Conservation (phyloP, 116 monocot genomes). For the Trichopus zeylanicus region DNA sequence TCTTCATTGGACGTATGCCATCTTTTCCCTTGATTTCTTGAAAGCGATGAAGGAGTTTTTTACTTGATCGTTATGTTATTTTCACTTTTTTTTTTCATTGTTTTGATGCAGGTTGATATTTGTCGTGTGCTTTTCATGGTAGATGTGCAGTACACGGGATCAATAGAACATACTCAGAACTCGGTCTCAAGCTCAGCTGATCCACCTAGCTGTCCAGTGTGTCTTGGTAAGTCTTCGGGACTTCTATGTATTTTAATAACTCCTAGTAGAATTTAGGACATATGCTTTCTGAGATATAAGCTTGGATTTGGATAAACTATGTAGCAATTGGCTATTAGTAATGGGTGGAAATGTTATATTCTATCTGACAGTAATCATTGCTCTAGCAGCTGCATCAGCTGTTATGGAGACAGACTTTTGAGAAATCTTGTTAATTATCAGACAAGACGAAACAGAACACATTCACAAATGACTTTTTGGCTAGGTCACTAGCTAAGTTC, state of each 20-base stretch:
- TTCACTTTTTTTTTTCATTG: background rate
- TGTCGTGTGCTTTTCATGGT: slow-evolving; percentile 56
- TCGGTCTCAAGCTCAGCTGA: slow-evolving; percentile 52
- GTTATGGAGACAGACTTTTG: too few species aligned
- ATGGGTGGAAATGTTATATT: too few species aligned
- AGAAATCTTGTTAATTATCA: background rate
- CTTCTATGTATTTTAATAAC: too few species aligned
- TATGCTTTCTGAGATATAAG: too few species aligned
- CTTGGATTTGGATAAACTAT: background rate
- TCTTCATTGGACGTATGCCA: slow-evolving; percentile 76
- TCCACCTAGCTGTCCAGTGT: slow-evolving; percentile 76
- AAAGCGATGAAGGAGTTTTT: background rate
- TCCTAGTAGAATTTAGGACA: too few species aligned
- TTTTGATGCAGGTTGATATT: slow-evolving; percentile 48
- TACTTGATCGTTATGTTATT: background rate
- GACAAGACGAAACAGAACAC: background rate
- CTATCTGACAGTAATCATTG: too few species aligned
- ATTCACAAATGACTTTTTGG: background rate
- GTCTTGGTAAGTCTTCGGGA: slow-evolving; percentile 90
- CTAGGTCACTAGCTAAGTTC: background rate
- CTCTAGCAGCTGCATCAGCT: too few species aligned
- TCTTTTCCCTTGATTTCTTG: background rate
- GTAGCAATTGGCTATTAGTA: too few species aligned
- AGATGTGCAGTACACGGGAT: slow-evolving; percentile 78
- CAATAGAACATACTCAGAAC: slow-evolving; percentile 67